Percentiles rank a stretch among this genome's conserved stretches.
phyloP scores from a whole-genome alignment of 2,329 filamentous ascomycete species.

The Nigrograna mackinnonii region DNA sequence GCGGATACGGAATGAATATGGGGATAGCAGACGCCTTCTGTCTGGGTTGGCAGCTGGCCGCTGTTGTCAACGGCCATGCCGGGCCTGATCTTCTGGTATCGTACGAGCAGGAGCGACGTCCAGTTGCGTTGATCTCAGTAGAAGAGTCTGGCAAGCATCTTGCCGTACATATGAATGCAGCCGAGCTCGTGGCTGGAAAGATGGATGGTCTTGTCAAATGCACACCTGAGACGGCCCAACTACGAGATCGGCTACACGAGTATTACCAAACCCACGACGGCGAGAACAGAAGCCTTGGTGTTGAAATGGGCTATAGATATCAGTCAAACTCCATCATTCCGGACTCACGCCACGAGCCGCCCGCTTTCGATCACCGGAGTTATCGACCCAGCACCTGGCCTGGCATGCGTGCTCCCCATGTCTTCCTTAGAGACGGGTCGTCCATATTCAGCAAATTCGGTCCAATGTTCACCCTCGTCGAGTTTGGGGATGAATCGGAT shows the following conservation, averaged over 20 bases:
- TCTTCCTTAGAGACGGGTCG: conserved; percentile 30
- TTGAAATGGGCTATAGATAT: conserved; percentile 32
- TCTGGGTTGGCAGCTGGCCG: conserved; percentile 40
- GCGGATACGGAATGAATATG: conserved; percentile 7
- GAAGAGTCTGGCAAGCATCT: conserved; percentile 17
- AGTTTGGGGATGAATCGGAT: conserved; percentile 11
- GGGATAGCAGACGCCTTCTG: conserved; percentile 31
- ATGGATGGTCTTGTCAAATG: background rate
- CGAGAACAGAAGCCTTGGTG: conserved; percentile 28
- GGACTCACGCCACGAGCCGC: conserved; percentile 6
- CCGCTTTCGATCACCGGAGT: conserved; percentile 10
- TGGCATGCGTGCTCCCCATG: conserved; percentile 33
- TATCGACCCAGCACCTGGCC: conserved; percentile 35
- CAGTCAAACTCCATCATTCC: conserved; percentile 7
- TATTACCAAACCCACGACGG: conserved; percentile 17
- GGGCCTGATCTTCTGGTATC: conserved; percentile 21
- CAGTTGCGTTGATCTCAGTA: conserved; percentile 27
- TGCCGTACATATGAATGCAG: conserved; percentile 4
- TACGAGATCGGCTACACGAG: conserved; percentile 9
- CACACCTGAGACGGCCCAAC: background rate
- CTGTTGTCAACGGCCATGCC: conserved; percentile 26
- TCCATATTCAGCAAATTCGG: conserved; percentile 32
- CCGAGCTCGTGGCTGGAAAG: conserved; percentile 1
- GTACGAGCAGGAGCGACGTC: conserved; percentile 33
- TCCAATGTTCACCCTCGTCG: conserved; percentile 19